Evolutionary conservation across 1,284 basidiomycete species (phyloP), one percentile per base, ranked within the genome.

Genomic region (Amylostereum chailletii): DNA sequence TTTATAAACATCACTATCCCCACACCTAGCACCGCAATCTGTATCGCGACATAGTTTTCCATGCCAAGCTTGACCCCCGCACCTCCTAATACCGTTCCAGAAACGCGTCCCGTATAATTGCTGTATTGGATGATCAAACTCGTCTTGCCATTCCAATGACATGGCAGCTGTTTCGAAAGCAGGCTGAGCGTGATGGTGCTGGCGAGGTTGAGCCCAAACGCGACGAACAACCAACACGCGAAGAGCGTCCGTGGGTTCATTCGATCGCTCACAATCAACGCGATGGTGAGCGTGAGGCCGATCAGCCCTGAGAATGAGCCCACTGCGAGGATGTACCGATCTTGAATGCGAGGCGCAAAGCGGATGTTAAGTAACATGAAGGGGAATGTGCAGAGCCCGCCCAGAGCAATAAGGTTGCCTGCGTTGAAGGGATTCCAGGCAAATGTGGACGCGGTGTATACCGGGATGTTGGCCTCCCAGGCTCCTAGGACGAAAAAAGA

Each of bases 391-490:
- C 73, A 68, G 34, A 77, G 64, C 3, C 81, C 84, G 6, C 82
- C 82, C 4, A 86, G 70, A 4, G 81, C 82, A 60, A 86, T 82
- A 64, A 85, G 77, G 63, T 86, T 84, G 8, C 83, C 83, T 1
- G 83, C 77, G 5, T 74, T 68, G 58, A 75, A 83, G 0, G 83
- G 82, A 2, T 75, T 74, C 70, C 77, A 83, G 53, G 70, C 60
- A 60, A 86, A 76, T 6, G 60, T 65, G 34, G 55, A 60, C 32
- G 75, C 74, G 39, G 76, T 75, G 61, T 78, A 84, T 49, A 86
- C 73, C 30, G 84, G 83, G 48, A 86, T 75, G 62, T 85, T 86
- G 38, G 78, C 70, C 59, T 87, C 83, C 83, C 82, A 86, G 19
- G 76, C 75, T 11, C 81, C 82, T 47, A 86, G 75, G 57, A 84